phyloP scores from a whole-genome alignment of 2,329 filamentous ascomycete genomes.

The Colletotrichum salicis region DNA sequence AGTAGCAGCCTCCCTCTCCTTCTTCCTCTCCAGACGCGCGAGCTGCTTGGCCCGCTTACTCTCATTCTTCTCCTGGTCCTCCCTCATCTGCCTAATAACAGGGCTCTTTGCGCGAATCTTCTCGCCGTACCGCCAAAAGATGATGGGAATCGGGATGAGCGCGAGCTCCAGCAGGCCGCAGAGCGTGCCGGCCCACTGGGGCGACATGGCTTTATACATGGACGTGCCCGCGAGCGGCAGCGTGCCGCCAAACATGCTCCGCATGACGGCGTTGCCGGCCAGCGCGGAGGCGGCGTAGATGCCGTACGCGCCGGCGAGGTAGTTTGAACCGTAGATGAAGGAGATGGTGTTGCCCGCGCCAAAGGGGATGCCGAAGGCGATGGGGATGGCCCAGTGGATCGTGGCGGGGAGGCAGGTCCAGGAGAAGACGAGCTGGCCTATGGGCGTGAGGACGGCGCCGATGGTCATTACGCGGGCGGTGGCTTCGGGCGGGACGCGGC shows the following conservation, averaged over 20 bases:
- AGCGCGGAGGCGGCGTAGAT: conserved; percentile 85
- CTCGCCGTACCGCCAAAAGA: conserved; percentile 76
- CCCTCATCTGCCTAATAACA: conserved; percentile 55
- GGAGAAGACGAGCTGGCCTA: conserved; percentile 86
- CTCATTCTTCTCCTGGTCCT: conserved; percentile 55
- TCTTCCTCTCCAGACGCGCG: conserved; percentile 41
- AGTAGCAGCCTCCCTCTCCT: conserved; percentile 26
- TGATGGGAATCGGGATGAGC: conserved; percentile 81
- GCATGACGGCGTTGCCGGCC: conserved; percentile 80
- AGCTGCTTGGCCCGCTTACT: conserved; percentile 44
- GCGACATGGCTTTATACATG: conserved; percentile 76
- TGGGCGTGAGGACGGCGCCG: conserved; percentile 76
- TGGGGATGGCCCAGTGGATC: conserved; percentile 85
- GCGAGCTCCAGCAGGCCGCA: conserved; percentile 78
- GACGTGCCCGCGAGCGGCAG: conserved; percentile 79
- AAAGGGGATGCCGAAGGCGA: conserved; percentile 82
- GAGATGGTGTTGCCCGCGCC: conserved; percentile 80
- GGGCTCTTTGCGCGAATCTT: conserved; percentile 63
- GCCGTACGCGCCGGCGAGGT: conserved; percentile 78
- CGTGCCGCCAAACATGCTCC: conserved; percentile 79
- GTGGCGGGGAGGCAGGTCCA: conserved; percentile 84
- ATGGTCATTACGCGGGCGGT: conserved; percentile 84
- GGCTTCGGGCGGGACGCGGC: conserved; percentile 79
- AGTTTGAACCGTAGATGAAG: conserved; percentile 86
- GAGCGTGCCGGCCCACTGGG: conserved; percentile 83